phyloP scores from a whole-genome alignment of 2,329 filamentous ascomycete genomes.

The Mycosphaerella sp. region DNA sequence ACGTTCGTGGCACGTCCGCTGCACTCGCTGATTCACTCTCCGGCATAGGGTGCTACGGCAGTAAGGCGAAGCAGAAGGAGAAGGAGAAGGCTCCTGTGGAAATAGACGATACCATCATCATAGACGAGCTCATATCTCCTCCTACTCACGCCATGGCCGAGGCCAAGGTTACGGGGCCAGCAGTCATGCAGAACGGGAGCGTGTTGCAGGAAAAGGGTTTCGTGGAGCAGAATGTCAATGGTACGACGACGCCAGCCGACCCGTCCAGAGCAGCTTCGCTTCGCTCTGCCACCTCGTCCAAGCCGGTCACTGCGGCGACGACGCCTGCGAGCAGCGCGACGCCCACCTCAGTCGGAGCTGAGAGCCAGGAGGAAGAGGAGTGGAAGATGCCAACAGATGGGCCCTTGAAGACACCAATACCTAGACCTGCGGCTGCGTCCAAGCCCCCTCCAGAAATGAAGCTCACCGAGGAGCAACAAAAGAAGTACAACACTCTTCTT shows the following conservation, averaged over 20 bases:
- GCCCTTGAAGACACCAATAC: slow-evolving; percentile 32
- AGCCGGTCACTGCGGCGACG: slow-evolving; percentile 24
- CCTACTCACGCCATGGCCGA: slow-evolving; percentile 4
- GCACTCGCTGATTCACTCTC: not conserved
- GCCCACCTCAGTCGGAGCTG: slow-evolving; percentile 23
- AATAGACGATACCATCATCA: not conserved
- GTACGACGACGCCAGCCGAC: not conserved
- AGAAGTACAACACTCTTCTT: slow-evolving; percentile 76
- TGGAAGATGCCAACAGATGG: slow-evolving; percentile 28
- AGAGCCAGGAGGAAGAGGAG: slow-evolving; percentile 17
- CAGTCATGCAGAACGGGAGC: slow-evolving; percentile 1
- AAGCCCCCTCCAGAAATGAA: slow-evolving; percentile 51
- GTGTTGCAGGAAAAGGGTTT: slow-evolving; percentile 3
- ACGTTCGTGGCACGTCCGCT: no score
- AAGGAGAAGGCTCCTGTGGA: not conserved
- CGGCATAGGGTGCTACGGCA: not conserved
- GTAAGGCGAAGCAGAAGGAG: not conserved
- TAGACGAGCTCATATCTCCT: not conserved
- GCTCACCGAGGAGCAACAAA: slow-evolving; percentile 69
- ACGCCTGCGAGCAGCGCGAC: slow-evolving; percentile 14
- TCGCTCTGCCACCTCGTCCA: slow-evolving; percentile 26
- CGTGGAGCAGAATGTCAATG: slow-evolving; percentile 2
- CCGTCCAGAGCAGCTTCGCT: slow-evolving; percentile 25
- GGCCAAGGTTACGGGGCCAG: not conserved
- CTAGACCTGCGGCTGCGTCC: slow-evolving; percentile 42